These are phyloP conservation scores for Domatiomyces catenatus DNA, from an alignment of 2,329 filamentous ascomycete species.

Conservation along the genomic window DNA sequence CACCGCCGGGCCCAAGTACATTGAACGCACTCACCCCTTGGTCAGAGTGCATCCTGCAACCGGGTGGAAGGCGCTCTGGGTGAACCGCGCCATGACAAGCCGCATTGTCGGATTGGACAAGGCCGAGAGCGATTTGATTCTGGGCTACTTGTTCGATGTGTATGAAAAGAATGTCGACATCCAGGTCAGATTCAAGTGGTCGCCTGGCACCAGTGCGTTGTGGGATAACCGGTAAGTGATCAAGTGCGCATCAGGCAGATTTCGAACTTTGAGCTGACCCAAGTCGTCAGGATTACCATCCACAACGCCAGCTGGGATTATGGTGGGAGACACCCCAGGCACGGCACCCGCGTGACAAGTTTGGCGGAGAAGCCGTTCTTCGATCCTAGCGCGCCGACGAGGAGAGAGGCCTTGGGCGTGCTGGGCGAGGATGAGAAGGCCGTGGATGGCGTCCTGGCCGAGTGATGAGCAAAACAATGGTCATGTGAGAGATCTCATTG, in stretches of 20 bases:
- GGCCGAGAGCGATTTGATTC: constrained; percentile 14
- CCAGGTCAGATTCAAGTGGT: constrained; percentile 17
- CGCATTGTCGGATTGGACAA: constrained; percentile 17
- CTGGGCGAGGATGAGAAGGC: constrained; percentile 39
- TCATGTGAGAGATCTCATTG: neutral
- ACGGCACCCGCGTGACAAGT: constrained; percentile 56
- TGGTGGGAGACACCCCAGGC: constrained; percentile 26
- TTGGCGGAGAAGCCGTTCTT: constrained; percentile 61
- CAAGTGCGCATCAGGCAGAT: constrained; percentile 24
- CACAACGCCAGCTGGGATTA: constrained; percentile 29
- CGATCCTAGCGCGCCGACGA: constrained; percentile 46
- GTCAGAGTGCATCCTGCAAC: constrained; percentile 36
- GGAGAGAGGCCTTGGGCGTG: constrained; percentile 51
- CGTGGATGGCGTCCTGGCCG: constrained; percentile 10
- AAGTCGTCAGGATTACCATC: constrained; percentile 38
- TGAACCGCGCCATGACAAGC: constrained; percentile 14
- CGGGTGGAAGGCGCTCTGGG: constrained; percentile 18
- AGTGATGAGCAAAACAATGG: neutral
- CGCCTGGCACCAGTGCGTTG: constrained; percentile 13
- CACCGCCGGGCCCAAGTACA: constrained; percentile 31
- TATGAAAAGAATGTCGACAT: constrained; percentile 20
- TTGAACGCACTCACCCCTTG: constrained; percentile 30
- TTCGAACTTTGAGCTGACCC: constrained; percentile 49
- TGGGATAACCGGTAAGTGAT: constrained; percentile 34
- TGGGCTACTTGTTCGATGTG: constrained; percentile 24